phyloP scores from a whole-genome alignment of 2,329 filamentous ascomycete genomes.

The Cordyceps farinosa region DNA sequence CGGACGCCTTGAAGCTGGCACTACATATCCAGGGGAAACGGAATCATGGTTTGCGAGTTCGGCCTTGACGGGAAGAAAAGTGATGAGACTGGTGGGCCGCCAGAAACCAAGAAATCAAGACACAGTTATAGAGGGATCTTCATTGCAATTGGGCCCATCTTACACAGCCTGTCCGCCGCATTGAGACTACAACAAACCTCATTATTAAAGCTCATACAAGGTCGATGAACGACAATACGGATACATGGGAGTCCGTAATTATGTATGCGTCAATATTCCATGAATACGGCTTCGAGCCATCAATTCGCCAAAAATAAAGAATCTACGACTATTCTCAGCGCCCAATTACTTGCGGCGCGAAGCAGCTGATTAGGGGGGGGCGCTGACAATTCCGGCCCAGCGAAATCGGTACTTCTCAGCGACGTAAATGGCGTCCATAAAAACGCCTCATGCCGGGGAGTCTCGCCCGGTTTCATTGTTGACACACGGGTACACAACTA shows the following conservation, averaged over 20 bases:
- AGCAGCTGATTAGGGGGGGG: no score
- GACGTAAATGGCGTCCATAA: neutral
- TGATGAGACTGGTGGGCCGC: neutral
- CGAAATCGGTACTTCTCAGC: neutral
- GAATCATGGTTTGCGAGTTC: neutral
- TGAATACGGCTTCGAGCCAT: neutral
- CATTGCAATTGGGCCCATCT: neutral
- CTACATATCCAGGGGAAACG: no score
- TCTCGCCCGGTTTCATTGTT: neutral
- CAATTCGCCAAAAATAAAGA: neutral
- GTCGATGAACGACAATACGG: no score
- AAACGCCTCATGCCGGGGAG: neutral
- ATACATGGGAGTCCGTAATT: no score
- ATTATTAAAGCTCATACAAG: no score
- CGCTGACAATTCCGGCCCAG: neutral
- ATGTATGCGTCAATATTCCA: neutral
- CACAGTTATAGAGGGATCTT: neutral
- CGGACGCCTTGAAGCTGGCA: neutral
- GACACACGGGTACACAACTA: neutral
- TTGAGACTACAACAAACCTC: neutral
- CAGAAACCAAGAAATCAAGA: neutral
- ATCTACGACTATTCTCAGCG: neutral
- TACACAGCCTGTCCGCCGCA: neutral
- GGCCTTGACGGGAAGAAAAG: neutral
- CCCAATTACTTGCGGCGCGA: neutral